A percentile compares a stretch with the other conserved stretches of the same genome.
Evolutionary conservation across 768 basidiomycete genomes (phyloP).

Genomic region (Trametes villosa): DNA sequence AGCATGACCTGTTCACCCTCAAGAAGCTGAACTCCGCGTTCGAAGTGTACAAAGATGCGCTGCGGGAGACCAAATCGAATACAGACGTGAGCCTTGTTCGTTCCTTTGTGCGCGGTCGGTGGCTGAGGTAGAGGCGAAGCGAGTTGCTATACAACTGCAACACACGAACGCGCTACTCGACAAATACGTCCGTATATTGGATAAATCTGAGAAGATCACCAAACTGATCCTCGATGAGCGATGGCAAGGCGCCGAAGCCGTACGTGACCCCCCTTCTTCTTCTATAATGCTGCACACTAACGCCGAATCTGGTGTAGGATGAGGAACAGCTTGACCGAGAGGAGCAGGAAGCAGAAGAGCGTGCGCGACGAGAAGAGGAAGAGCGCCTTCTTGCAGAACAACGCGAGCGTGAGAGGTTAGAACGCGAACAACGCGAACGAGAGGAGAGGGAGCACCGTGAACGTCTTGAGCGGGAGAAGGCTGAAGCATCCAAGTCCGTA

Average conservation of each 20-base stretch:
- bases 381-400: conserved; percentile 34
- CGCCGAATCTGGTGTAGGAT: conserved; percentile 49
- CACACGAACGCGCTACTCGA: conserved; percentile 77
- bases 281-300: not conserved
- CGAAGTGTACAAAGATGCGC: conserved; percentile 66
- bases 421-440: conserved; percentile 54
- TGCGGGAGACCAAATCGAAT: conserved; percentile 64
- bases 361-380: conserved; percentile 42
- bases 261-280: conserved; percentile 39
- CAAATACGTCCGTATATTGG: conserved; percentile 72
- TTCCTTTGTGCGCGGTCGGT: not conserved
- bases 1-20: conserved; percentile 72
- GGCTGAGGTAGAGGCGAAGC: conserved; percentile 35
- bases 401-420: conserved; percentile 51
- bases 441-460: conserved; percentile 47
- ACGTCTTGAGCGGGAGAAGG: conserved; percentile 50
- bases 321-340: conserved; percentile 56
- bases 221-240: conserved; percentile 75
- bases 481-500: conserved; percentile 37
- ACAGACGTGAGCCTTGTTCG: conserved; percentile 55
- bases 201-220: conserved; percentile 69
- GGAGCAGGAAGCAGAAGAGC: conserved; percentile 42
- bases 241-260: conserved; percentile 76
- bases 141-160: conserved; percentile 65
- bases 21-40: conserved; percentile 76